phyloP scores from a whole-genome alignment of 2,329 filamentous ascomycete genomes.

The Talaromyces albobiverticillius region DNA sequence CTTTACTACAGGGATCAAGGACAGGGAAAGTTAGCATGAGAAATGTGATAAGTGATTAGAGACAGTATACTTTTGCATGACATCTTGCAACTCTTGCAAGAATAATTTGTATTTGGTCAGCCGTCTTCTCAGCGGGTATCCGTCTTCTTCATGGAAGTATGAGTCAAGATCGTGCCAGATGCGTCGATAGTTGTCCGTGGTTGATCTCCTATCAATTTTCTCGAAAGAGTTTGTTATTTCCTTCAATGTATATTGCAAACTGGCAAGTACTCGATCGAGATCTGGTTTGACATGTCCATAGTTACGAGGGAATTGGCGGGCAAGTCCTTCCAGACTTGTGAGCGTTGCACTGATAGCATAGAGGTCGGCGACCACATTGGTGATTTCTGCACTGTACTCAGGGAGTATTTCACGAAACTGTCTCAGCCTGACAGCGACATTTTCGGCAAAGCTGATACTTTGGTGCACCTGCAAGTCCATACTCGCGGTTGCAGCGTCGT shows the following conservation, averaged over 20 bases:
- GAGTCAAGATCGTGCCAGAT: slow-evolving; percentile 52
- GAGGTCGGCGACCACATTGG: slow-evolving; percentile 52
- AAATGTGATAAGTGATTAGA: no score
- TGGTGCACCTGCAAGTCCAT: slow-evolving; percentile 39
- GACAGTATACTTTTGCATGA: slow-evolving; percentile 48
- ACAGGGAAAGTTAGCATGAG: slow-evolving; percentile 16
- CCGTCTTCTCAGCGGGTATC: slow-evolving; percentile 45
- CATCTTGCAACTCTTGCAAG: slow-evolving; percentile 43
- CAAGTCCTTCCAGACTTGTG: slow-evolving; percentile 45
- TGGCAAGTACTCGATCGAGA: slow-evolving; percentile 47
- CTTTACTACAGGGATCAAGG: slow-evolving; percentile 21
- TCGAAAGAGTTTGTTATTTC: slow-evolving; percentile 49
- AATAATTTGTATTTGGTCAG: slow-evolving; percentile 52
- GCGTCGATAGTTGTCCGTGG: slow-evolving; percentile 41
- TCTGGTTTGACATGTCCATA: slow-evolving; percentile 45
- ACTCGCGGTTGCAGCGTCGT: slow-evolving; percentile 21
- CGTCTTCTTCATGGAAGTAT: slow-evolving; percentile 46
- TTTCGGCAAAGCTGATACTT: slow-evolving; percentile 50
- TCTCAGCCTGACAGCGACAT: slow-evolving; percentile 51
- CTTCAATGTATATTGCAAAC: slow-evolving; percentile 51
- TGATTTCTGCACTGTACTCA: slow-evolving; percentile 52
- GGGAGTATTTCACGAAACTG: slow-evolving; percentile 51
- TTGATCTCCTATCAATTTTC: slow-evolving; percentile 30
- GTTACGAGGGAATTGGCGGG: slow-evolving; percentile 38
- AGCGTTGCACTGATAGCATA: slow-evolving; percentile 54